Base-by-base conservation (phyloP, 345 rosid genomes). In the Gossypium rotundifolium region DNA sequence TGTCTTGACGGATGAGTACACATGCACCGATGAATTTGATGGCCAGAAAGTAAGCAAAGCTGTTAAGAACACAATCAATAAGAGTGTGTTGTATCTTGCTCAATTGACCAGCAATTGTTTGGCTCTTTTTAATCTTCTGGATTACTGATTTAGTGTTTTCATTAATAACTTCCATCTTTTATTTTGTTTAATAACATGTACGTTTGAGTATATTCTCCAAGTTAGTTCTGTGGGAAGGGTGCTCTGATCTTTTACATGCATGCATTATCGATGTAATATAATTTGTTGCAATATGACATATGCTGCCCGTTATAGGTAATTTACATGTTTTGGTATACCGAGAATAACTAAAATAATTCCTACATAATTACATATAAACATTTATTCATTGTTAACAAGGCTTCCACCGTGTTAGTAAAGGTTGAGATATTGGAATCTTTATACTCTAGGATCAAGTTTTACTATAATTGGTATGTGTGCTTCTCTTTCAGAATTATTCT, bases 1-100 rank as follows among this genome's bases (percentile, higher is more conserved):
- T 0, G 92, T 90, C 1, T 75, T 89, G 52, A 92, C 73, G 10
- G 17, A 51, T n/a, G 73, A 69, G 23, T 16, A 4, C 46, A 69
- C 73, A 3, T 69, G 73, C 73, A 27, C 48, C 2, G 73, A 70
- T 70, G 73, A 29, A 9, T 52, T 70, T 33, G 46, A 70, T 11
- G 73, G n/a, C 1, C 73, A 52, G 17, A 52, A 70, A 29, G 73
- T 53, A 17, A 29, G 73, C 25, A 53, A 75, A 16, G 61, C 61
- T n/a, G 27, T 53, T 42, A 70, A 53, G 61, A 52, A 70, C 23
- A 70, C 10, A 2, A 38, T 70, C 10, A 70, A 11, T 12, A 53
- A 17, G 17, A 53, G 29, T 1, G 11, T 70, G 61, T 1, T 70
- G 62, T 0, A 70, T 17, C 46, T 70, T 18, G 17, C 60, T 61